Evolutionary conservation across 176 grass and related monocot species (phyloP).

Genomic region (Eremochloa ophiuroides): DNA sequence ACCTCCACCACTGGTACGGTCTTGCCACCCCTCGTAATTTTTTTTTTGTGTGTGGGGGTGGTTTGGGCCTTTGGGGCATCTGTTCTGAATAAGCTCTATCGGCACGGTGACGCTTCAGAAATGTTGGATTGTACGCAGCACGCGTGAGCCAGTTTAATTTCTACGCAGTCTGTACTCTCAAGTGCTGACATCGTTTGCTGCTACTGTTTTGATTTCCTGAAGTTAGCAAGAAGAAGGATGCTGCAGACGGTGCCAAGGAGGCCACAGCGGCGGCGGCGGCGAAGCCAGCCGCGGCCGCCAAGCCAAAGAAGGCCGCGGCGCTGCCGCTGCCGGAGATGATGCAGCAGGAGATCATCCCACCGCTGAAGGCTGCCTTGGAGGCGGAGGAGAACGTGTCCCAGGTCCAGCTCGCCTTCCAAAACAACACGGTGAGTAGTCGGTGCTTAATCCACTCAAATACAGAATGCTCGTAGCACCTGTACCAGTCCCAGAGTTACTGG

Average conservation of each 20-base stretch:
- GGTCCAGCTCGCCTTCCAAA: slow-evolving; percentile 71
- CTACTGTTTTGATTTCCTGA: not conserved
- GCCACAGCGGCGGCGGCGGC: slow-evolving; percentile 33
- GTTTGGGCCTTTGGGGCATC: not conserved
- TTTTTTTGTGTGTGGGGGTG: no score
- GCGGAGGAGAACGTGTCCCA: slow-evolving; percentile 70
- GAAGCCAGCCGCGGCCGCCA: slow-evolving; percentile 35
- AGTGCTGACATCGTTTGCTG: not conserved
- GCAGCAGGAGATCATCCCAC: slow-evolving; percentile 87
- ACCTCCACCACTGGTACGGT: slow-evolving; percentile 40
- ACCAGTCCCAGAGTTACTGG: not conserved
- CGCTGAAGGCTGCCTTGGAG: slow-evolving; percentile 55
- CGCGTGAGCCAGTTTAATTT: not conserved
- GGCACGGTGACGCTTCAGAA: not conserved
- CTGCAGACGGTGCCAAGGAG: slow-evolving; percentile 25
- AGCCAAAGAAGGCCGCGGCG: slow-evolving; percentile 68
- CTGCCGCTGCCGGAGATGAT: slow-evolving; percentile 85
- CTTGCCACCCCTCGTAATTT: not conserved
- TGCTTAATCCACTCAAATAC: not conserved
- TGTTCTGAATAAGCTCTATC: not conserved
- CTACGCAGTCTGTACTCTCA: not conserved
- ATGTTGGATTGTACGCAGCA: not conserved
- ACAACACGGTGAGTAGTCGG: slow-evolving; percentile 66
- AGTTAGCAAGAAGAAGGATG: slow-evolving; percentile 33
- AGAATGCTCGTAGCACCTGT: not conserved